Evolutionary conservation across 2,329 filamentous ascomycete genomes (phyloP).

Genomic region (Paraphaeosphaeria sporulosa): DNA sequence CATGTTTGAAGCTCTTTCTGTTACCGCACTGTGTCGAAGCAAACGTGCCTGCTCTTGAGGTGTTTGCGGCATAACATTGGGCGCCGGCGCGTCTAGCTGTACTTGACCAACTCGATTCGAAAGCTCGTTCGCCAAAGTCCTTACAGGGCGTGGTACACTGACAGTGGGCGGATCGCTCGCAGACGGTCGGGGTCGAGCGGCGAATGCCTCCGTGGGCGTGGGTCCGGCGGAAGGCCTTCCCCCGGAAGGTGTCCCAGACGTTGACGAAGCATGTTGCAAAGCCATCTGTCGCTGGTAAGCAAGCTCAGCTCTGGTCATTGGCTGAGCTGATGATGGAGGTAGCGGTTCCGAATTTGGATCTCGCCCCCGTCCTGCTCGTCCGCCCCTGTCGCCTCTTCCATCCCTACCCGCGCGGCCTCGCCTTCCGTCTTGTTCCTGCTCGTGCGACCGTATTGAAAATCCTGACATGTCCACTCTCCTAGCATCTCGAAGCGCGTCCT

Average conservation of each 20-base stretch:
- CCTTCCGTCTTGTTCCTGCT: slow-evolving; percentile 65
- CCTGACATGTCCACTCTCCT: slow-evolving; percentile 84
- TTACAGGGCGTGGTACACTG: slow-evolving; percentile 46
- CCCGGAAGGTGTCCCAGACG: slow-evolving; percentile 82
- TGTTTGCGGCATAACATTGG: slow-evolving; percentile 50
- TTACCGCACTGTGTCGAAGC: slow-evolving; percentile 81
- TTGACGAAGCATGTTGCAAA: slow-evolving; percentile 85
- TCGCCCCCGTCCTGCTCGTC: slow-evolving; percentile 71
- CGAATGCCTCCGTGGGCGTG: slow-evolving; percentile 51
- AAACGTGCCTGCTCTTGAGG: slow-evolving; percentile 83
- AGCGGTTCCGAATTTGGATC: slow-evolving; percentile 87
- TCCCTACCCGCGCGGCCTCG: slow-evolving; percentile 33
- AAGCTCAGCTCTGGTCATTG: slow-evolving; percentile 83
- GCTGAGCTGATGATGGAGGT: slow-evolving; percentile 78
- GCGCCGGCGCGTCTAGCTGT: slow-evolving; percentile 43
- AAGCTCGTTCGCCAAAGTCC: slow-evolving; percentile 24
- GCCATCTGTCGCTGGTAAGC: slow-evolving; percentile 93
- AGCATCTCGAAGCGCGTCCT: slow-evolving; percentile 83
- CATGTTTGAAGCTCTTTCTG: slow-evolving; percentile 83
- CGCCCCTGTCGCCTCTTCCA: slow-evolving; percentile 56
- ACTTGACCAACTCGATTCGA: slow-evolving; percentile 30
- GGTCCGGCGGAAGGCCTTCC: slow-evolving; percentile 73
- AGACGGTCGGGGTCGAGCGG: slow-evolving; percentile 56
- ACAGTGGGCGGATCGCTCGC: slow-evolving; percentile 48
- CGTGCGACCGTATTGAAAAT: slow-evolving; percentile 82